phyloP scores from a whole-genome alignment of 768 basidiomycete species.

The Hygrocybe punicea region DNA sequence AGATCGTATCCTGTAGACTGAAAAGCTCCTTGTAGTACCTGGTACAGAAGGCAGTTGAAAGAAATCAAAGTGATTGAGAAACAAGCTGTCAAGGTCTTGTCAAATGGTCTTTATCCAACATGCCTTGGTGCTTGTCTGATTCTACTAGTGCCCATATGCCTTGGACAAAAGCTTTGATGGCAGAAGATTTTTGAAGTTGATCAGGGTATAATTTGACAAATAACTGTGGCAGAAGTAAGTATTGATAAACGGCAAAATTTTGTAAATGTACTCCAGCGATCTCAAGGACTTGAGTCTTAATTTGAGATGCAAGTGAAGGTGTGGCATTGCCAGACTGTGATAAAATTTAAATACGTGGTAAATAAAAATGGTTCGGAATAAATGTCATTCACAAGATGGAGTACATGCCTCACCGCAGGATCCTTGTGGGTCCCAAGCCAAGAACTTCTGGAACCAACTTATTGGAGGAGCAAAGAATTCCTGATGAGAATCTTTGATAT shows the following conservation, averaged over 20 bases:
- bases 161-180: conserved; percentile 73
- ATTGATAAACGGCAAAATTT: not conserved
- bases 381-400: too few species aligned
- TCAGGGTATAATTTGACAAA: conserved; percentile 83
- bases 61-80: conserved; percentile 84
- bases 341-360: too few species aligned
- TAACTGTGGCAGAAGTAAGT: conserved; percentile 47
- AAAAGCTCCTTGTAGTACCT: conserved; percentile 80
- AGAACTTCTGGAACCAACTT: conserved; percentile 77
- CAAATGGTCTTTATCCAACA: conserved; percentile 31
- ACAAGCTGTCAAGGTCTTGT: conserved; percentile 57
- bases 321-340: conserved; percentile 79
- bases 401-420: conserved; percentile 59
- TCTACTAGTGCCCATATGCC: conserved; percentile 89
- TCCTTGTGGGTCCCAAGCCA: conserved; percentile 73
- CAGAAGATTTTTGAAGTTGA: conserved; percentile 58
- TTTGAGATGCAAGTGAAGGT: conserved; percentile 82
- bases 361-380: too few species aligned
- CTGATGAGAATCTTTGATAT: conserved; percentile 85
- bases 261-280: conserved; percentile 68
- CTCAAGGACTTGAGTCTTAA: conserved; percentile 88
- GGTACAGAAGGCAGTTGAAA: conserved; percentile 88
- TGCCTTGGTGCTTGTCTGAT: conserved; percentile 59
- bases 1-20: conserved; percentile 73
- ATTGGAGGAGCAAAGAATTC: conserved; percentile 72